Evolutionary conservation across 176 grass and related monocot species (phyloP).

Genomic region (Hyparrhenia diplandra): DNA sequence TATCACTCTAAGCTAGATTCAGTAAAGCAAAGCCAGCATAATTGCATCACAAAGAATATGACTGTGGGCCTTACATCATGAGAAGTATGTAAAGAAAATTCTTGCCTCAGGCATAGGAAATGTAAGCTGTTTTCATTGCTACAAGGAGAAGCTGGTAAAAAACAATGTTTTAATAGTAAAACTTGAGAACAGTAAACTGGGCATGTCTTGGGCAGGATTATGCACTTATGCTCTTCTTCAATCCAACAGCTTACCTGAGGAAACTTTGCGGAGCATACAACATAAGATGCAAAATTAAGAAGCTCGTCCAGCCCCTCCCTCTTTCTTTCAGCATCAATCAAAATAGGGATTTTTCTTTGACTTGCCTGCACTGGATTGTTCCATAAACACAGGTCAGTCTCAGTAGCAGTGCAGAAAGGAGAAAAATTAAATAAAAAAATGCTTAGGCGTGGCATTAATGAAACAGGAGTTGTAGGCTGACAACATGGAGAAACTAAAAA

Average conservation of each 20-base stretch:
- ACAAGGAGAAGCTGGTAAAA: neutral
- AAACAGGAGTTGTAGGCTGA: neutral
- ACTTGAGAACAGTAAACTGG: neutral
- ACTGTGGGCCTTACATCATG: neutral
- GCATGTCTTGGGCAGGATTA: neutral
- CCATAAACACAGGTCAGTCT: constrained; percentile 40
- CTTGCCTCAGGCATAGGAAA: neutral
- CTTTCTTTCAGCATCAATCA: constrained; percentile 84
- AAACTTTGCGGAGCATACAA: constrained; percentile 93
- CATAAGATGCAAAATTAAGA: constrained; percentile 72
- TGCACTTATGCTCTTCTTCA: neutral
- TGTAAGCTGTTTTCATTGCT: neutral
- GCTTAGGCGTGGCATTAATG: neutral
- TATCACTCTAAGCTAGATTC: neutral
- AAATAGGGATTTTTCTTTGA: constrained; percentile 85
- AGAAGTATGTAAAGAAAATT: neutral
- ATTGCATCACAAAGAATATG: neutral
- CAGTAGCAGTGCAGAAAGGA: neutral
- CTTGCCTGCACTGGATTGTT: constrained; percentile 91
- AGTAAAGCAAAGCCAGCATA: neutral
- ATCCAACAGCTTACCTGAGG: constrained; percentile 48
- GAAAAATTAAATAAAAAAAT: neutral
- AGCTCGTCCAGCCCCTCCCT: constrained; percentile 89
- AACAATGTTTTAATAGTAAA: no score
- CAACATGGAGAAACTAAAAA: neutral